Evolutionary conservation across 805 yeast species (phyloP).

Genomic region (Candida morakotiae): DNA sequence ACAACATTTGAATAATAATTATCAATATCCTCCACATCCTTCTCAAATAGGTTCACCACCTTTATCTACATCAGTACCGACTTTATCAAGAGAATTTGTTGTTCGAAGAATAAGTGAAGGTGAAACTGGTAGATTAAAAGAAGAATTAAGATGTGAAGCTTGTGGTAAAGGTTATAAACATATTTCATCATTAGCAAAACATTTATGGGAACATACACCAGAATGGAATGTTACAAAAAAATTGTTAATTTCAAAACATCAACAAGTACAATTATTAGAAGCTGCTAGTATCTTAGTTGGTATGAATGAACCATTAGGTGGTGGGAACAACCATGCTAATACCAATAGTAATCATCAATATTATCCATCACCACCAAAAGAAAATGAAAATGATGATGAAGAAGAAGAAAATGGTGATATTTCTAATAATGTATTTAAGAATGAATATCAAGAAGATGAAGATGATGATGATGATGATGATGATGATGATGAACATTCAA

Average conservation of each 20-base stretch:
- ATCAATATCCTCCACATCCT: slow-evolving; percentile 1
- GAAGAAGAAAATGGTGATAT: background rate
- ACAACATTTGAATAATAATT: background rate
- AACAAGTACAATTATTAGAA: slow-evolving; percentile 78
- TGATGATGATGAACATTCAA: slow-evolving; percentile 1
- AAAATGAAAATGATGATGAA: slow-evolving; percentile 5
- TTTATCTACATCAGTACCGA: slow-evolving; percentile 25
- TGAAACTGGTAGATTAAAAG: slow-evolving; percentile 79
- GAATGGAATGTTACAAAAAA: slow-evolving; percentile 89
- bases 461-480: background rate
- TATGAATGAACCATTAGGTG: slow-evolving; percentile 56
- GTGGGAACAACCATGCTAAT: no score
- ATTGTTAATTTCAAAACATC: slow-evolving; percentile 78
- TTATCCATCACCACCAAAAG: slow-evolving; percentile 13
- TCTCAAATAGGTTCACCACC: slow-evolving; percentile 6
- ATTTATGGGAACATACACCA: slow-evolving; percentile 91
- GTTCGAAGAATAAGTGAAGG: slow-evolving; percentile 83
- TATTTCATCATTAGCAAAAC: slow-evolving; percentile 82
- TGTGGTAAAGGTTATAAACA: slow-evolving; percentile 92
- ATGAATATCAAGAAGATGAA: slow-evolving; percentile 3
- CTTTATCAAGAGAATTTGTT: slow-evolving; percentile 63
- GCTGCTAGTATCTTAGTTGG: slow-evolving; percentile 76
- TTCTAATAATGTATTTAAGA: slow-evolving; percentile 1
- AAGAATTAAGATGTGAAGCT: slow-evolving; percentile 82
- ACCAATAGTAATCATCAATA: slow-evolving; percentile 2